Evolutionary conservation across 1,284 basidiomycete genomes (phyloP), one percentile per base, ranked within the genome.

Genomic region (Cystobasidium slooffiae): DNA sequence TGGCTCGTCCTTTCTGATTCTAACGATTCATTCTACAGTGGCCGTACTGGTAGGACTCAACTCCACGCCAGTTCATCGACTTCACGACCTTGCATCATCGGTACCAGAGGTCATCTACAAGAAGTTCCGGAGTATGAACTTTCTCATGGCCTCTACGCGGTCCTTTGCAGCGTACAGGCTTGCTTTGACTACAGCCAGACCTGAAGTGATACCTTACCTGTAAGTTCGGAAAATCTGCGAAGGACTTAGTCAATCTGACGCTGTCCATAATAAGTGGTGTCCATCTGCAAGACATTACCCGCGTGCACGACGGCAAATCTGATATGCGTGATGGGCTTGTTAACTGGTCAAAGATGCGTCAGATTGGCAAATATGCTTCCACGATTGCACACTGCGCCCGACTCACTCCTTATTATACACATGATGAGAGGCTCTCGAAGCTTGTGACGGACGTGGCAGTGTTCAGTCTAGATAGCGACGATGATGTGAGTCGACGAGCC

Each of bases 41-140:
- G 81, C 80, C 31, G 75, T 81, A 20, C 77, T 81, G 24, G 78
- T 79, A 8, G 81, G 81, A 0, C 75, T 81, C 51, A 80, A 81
- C 66, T 75, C 76, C 12, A 79, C 81, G 43, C 80, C 81, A 1
- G 75, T 81, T 65, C 79, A 79, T 63, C 77, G 81, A 20, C 67
- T 81, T 7, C 67, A 75, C 44, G 79, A 79, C 16, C 77, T 78
- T 6, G 74, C 76, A 46, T 76, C 79, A 5, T 53, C 75, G 41
- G 75, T 81, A 12, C 77, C 79, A 37, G 59, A 55, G 46, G 76
- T 76, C 14, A 41, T 78, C 31, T 78, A 79, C 37, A 80, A 81
- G 67, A 75, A 78, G 64, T 76, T 80, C 10, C 67, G 77, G 9
- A 79, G 78, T 53, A 65, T 81, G 39, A 80, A 81, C 64, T 73